Base-by-base conservation (phyloP, 2,329 filamentous ascomycete genomes). In the Aureobasidium sp. region DNA sequence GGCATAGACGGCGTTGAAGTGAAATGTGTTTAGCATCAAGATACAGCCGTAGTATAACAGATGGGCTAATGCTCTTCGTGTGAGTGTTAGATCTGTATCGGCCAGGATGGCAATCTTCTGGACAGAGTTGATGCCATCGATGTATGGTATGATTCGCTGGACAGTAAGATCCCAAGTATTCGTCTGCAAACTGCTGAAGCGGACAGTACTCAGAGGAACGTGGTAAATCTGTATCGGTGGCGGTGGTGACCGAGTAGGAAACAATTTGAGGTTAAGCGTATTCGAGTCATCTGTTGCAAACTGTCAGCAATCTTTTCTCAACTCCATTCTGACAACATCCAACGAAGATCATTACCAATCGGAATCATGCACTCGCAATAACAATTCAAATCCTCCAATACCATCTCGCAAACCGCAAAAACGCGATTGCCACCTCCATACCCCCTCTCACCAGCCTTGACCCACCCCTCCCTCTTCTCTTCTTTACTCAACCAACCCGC, bases 301-400 rank as follows among this genome's bases (percentile, higher is more conserved):
- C 26, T 3, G 34, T 47, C 26, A 27, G 44, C 17, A 50, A 37
- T 20, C 10, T 10, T 37, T 2, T 5, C 32, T 8, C 9, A 26
- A 27, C 3, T 2, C 17, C 24, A 34, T 3, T n/a, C 13, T 1
- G n/a, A 20, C n/a, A 41, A 15, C 12, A 39, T 4, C 44, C 37
- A 41, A 20, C 8, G 29, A 32, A 32, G 1, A 32, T 5, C 34
- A 24, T 66, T 77, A 92, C 90, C 90, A 66, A 97, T 93, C 0
- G 92, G 92, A 70, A 97, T 96, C 92, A 96, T 96, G 81, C 92
- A 96, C 78, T 99, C 94, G 71, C 90, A 92, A 71, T 97, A 99
- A 69, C 95, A 95, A 72, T 97, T 97, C 68, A 99, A 73, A 72
- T 99, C 92, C 76, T 97, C 92, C 68, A 97, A 81, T 67, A 99